Evolutionary conservation across 2,329 filamentous ascomycete genomes (phyloP).

Genomic region (Cercospora canescens): DNA sequence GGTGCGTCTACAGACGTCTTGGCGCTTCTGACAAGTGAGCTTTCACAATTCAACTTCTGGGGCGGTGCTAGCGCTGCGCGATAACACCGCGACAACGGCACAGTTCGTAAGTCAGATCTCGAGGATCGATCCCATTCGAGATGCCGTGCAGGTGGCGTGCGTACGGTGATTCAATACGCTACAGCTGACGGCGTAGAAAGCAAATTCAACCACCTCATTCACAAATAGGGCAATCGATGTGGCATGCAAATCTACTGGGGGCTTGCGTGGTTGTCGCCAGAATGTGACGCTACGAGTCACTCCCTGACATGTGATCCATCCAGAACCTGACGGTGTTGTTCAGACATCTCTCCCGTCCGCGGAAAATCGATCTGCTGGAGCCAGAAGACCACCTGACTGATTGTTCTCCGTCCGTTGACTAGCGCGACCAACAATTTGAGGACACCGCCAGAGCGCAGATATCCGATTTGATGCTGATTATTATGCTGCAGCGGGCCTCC

Average conservation of each 20-base stretch:
- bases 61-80: constrained; percentile 2
- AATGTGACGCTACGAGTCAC: neutral
- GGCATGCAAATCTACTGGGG: neutral
- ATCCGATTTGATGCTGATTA: neutral
- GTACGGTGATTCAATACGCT: neutral
- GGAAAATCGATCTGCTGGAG: neutral
- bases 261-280: neutral
- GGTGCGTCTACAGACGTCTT: neutral
- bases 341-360: neutral
- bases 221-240: neutral
- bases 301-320: neutral
- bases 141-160: neutral
- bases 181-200: neutral
- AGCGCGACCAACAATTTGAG: neutral
- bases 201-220: neutral
- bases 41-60: neutral
- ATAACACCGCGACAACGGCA: neutral
- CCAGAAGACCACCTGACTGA: neutral
- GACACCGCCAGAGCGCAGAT: neutral
- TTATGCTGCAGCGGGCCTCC: neutral
- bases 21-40: neutral
- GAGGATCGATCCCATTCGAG: neutral
- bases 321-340: neutral
- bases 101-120: neutral
- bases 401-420: neutral